phyloP scores from a whole-genome alignment of 345 rosid genomes.

The Pugionium dolabratum region DNA sequence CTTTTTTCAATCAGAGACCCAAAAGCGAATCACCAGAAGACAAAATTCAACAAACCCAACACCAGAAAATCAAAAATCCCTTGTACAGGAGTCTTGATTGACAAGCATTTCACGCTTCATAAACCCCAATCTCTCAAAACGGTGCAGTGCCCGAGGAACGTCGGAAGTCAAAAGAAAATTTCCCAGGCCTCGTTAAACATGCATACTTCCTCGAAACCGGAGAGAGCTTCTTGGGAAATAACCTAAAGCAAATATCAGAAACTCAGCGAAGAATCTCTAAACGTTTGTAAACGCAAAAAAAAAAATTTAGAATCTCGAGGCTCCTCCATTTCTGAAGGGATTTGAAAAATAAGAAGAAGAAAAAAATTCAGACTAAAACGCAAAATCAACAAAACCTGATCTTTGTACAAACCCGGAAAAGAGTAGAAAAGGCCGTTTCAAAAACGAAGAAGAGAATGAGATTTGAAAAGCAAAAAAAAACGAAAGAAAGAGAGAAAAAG shows the following conservation, averaged over 20 bases:
- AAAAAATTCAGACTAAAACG: slow-evolving; percentile 2
- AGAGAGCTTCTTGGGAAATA: slow-evolving; percentile 28
- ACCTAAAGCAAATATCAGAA: slow-evolving; percentile 7
- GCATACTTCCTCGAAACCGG: slow-evolving; percentile 34
- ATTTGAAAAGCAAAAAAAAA: background rate
- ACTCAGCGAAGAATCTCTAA: slow-evolving; percentile 19
- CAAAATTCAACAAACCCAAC: slow-evolving; percentile 23
- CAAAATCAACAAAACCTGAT: slow-evolving; percentile 32
- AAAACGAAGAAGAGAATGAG: background rate
- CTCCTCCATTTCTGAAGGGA: slow-evolving; percentile 20
- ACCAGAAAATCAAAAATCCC: slow-evolving; percentile 10
- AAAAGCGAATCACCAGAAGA: slow-evolving; percentile 1
- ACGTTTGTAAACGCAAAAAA: slow-evolving; percentile 22
- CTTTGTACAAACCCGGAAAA: slow-evolving; percentile 25
- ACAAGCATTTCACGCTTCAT: slow-evolving; percentile 32
- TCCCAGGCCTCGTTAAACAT: slow-evolving; percentile 33
- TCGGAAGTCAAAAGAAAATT: too few relatives aligned
- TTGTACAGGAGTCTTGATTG: slow-evolving; percentile 18
- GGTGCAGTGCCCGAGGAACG: background rate
- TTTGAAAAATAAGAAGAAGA: background rate
- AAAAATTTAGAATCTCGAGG: slow-evolving; percentile 30
- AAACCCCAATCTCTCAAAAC: slow-evolving; percentile 30
- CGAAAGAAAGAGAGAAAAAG: slow-evolving; percentile 8
- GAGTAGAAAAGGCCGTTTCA: slow-evolving; percentile 1
- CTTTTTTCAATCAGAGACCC: background rate